Evolutionary conservation across 805 yeast genomes (phyloP), one percentile per base, ranked within the genome.

Genomic region (Myxozyma neglecta): DNA sequence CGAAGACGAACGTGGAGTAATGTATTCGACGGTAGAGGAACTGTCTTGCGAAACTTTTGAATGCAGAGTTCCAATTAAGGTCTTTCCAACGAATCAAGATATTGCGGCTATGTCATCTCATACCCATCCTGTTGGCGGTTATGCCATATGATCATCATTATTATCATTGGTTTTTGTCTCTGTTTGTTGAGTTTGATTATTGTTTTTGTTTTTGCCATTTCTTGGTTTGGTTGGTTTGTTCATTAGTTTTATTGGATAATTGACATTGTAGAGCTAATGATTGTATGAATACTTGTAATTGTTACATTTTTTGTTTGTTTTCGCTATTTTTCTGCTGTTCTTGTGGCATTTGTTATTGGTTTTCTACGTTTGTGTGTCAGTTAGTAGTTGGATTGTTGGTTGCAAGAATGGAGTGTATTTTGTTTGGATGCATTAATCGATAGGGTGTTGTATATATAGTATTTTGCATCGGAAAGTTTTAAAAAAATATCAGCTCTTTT

Each of bases 11-110:
- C 64, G 65, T 16, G 56, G 55, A 29, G 52, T 50, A 24, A 51
- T 60, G 48, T 59, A 55, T 44, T 47, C 61, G 34, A 67, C 68
- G 14, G 61, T 54, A 9, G 65, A 64, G 9, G 56, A 56, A 14
- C 39, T 71, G 14, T 51, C 45, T 3, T 66, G 69, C 44, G 72
- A 70, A 46, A 62, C 68, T 18, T 70, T 83, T 60, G 70, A 73
- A 9, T 79, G 82, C 56, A 73, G 79, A 45, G 69, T 83, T 6
- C 85, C 85, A 1, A 43, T 83, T 1, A 70, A 73, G 29, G 75
- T 83, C 1, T 65, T 81, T 16, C 84, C 85, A 1, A 72, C 82
- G 4, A 74, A 79, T 42, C 74, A 76, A 46, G 80, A 78, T 63
- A 77, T 80, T 63, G 83, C 83, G 43, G 85, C 85, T 11, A 60